Evolutionary conservation across 345 rosid genomes (phyloP).

Genomic region (Stellera chamaejasme): DNA sequence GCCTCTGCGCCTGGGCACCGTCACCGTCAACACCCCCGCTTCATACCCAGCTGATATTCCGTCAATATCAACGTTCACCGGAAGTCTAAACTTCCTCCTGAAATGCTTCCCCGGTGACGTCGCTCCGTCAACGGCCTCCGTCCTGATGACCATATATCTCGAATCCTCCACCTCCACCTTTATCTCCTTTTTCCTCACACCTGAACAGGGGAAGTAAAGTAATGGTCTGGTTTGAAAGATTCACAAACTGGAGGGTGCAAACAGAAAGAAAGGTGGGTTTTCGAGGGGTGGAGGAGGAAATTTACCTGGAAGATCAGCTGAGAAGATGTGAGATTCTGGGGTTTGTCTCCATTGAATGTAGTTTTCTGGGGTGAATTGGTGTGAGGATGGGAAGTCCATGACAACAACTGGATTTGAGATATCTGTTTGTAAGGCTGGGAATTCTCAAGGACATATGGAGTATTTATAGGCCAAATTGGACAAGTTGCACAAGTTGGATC

Average conservation of each 20-base stretch:
- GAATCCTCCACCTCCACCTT: slow-evolving; percentile 74
- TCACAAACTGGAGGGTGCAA: not conserved
- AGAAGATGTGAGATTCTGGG: slow-evolving; percentile 58
- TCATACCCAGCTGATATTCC: slow-evolving; percentile 62
- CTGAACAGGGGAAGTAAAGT: slow-evolving; percentile 20
- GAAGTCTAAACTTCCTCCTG: slow-evolving; percentile 64
- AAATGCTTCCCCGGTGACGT: slow-evolving; percentile 35
- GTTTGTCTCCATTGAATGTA: slow-evolving; percentile 61
- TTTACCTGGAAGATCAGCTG: slow-evolving; percentile 67
- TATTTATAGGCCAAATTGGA: too few species aligned
- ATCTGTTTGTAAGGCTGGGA: not conserved
- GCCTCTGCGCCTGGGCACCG: slow-evolving; percentile 45
- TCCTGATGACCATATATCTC: slow-evolving; percentile 50
- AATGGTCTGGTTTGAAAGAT: too few species aligned
- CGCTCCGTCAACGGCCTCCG: slow-evolving; percentile 33
- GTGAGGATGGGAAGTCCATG: slow-evolving; percentile 10
- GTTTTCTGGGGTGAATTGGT: slow-evolving; percentile 32
- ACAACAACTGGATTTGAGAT: too few species aligned
- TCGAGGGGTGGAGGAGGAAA: not conserved
- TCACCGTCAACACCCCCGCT: slow-evolving; percentile 60
- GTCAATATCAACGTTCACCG: slow-evolving; percentile 36
- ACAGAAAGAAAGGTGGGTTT: not conserved
- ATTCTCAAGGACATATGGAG: not conserved
- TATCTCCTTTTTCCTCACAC: slow-evolving; percentile 70
- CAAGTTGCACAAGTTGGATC: too few species aligned